Conservation (phyloP, 2,329 filamentous ascomycete species). For the Ophiostoma novo-ulmi region DNA sequence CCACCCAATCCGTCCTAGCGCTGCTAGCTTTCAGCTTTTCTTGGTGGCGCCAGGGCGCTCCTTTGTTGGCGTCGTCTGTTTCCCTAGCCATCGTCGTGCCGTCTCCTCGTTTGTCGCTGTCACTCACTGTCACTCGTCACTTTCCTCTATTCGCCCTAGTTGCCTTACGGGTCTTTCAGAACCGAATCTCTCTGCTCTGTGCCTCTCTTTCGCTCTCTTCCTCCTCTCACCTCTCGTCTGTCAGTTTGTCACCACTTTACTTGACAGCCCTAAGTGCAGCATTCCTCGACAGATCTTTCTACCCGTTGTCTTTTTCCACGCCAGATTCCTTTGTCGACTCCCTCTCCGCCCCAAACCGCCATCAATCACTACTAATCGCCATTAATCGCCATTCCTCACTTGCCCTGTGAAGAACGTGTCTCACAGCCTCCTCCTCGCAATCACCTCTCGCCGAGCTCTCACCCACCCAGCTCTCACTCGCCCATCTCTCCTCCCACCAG, state of each 20-base stretch:
- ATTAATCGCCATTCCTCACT: neutral
- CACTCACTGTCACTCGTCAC: neutral
- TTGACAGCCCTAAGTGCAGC: neutral
- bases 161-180: neutral
- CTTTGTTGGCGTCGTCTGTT: conserved; percentile 13
- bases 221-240: neutral
- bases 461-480: neutral
- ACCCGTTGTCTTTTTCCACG: conserved; percentile 7
- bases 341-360: conserved; percentile 1
- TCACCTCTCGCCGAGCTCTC: neutral
- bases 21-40: conserved; percentile 22
- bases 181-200: neutral
- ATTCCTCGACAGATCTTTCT: neutral
- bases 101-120: conserved; percentile 16
- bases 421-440: conserved; percentile 6
- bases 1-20: conserved; percentile 19
- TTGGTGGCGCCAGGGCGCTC: conserved; percentile 3
- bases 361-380: neutral
- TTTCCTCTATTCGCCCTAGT: neutral
- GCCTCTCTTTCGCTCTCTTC: neutral
- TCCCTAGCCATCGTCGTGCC: conserved; percentile 18
- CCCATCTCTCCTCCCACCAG: neutral
- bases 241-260: neutral
- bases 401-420: conserved; percentile 5
- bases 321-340: conserved; percentile 12